These are phyloP conservation scores for Termitomyces sp. DNA, from an alignment of 768 basidiomycete genomes.

Conservation along the genomic window DNA sequence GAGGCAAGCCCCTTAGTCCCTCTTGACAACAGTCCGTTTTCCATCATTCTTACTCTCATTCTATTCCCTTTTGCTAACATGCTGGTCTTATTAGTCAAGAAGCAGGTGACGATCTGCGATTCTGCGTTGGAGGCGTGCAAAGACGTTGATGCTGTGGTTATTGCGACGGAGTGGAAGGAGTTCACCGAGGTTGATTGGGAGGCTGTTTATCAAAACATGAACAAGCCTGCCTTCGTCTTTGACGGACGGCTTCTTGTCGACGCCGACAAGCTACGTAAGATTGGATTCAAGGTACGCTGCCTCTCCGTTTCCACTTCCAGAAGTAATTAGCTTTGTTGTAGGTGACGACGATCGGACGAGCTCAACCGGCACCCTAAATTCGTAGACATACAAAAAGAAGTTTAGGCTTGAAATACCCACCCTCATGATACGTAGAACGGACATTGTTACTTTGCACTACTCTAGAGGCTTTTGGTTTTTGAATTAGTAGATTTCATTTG, in stretches of 20 bases:
- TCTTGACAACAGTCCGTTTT: slow-evolving; percentile 63
- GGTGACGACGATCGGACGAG: slow-evolving; percentile 60
- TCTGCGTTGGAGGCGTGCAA: slow-evolving; percentile 87
- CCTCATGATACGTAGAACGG: slow-evolving; percentile 2
- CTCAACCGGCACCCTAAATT: slow-evolving; percentile 4
- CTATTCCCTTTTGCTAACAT: background rate
- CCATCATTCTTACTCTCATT: background rate
- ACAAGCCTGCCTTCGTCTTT: slow-evolving; percentile 98
- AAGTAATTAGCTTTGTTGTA: slow-evolving; percentile 16
- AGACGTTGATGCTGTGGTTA: slow-evolving; percentile 87
- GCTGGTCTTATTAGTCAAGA: slow-evolving; percentile 59
- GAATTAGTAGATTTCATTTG: background rate
- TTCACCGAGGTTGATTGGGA: slow-evolving; percentile 93
- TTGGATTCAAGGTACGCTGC: slow-evolving; percentile 80
- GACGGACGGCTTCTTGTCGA: slow-evolving; percentile 91
- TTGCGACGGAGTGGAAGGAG: slow-evolving; percentile 98
- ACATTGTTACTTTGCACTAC: slow-evolving; percentile 4
- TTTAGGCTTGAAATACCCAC: slow-evolving; percentile 8
- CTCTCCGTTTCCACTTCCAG: background rate
- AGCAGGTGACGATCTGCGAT: slow-evolving; percentile 74
- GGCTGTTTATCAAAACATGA: slow-evolving; percentile 81
- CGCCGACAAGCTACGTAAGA: slow-evolving; percentile 69
- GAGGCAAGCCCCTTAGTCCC: slow-evolving; percentile 65
- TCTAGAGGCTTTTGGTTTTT: slow-evolving; percentile 3
- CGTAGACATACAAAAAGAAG: background rate